phyloP scores from a whole-genome alignment of 768 basidiomycete species.

The Kwoniella mangroviensis region DNA sequence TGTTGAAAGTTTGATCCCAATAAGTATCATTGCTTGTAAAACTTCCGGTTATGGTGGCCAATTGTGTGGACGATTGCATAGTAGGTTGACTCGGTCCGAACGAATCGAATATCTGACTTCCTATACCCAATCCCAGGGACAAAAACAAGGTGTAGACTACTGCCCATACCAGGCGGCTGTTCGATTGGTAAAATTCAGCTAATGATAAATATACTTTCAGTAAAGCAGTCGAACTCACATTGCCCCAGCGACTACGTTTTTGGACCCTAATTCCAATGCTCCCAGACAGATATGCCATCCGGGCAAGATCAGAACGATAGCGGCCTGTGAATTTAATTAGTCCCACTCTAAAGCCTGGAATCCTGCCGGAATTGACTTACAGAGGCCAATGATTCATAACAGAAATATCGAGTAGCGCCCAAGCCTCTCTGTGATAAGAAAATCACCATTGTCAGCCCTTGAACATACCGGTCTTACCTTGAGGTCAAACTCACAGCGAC shows the following conservation, averaged over 20 bases:
- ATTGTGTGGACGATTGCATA: constrained; percentile 13
- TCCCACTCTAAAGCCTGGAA: too few species aligned
- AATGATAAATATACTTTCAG: background rate
- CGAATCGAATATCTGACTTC: constrained; percentile 44
- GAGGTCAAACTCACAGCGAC: constrained; percentile 33
- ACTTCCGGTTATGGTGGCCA: constrained; percentile 36
- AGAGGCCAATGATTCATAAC: constrained; percentile 45
- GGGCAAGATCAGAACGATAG: constrained; percentile 48
- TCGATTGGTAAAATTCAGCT: background rate
- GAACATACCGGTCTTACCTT: background rate
- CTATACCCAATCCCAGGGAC: constrained; percentile 46
- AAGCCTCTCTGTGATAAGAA: constrained; percentile 17
- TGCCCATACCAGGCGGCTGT: constrained; percentile 47
- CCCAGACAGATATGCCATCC: constrained; percentile 52
- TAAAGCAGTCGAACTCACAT: constrained; percentile 27
- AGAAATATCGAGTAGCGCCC: constrained; percentile 32
- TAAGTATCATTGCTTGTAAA: constrained; percentile 42
- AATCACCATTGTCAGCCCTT: background rate
- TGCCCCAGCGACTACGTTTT: constrained; percentile 47
- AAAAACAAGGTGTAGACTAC: constrained; percentile 51
- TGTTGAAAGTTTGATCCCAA: constrained; percentile 43
- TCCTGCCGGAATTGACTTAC: constrained; percentile 18
- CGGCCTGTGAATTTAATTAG: constrained; percentile 7
- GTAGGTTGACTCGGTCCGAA: constrained; percentile 36
- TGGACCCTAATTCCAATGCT: constrained; percentile 46